Base-by-base conservation (phyloP, 1,284 basidiomycete genomes). In the Cryptococcus maquisensis region DNA sequence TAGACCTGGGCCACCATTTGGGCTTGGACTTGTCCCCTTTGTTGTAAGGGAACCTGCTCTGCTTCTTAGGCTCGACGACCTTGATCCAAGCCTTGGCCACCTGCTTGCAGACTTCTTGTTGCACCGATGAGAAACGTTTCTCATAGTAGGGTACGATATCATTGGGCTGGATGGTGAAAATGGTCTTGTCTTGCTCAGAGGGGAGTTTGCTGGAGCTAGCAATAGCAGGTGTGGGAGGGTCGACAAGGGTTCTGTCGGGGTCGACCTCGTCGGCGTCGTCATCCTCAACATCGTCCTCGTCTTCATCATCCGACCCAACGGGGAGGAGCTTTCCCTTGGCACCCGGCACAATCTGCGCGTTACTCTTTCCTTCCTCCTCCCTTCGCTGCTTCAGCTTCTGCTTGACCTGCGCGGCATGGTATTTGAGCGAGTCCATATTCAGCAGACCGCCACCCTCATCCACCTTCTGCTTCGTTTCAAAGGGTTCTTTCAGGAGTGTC, bases 21-120 rank as follows among this genome's bases (percentile, higher is more conserved):
- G 80, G 80, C 56, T 76, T 77, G 13, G 73, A 65, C 39, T 75
- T 75, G 49, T 81, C 80, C 21, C 80, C 80, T 54, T 77, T 76
- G 67, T 80, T 80, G 72, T 82, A 81, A 3, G 80, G 80, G 61
- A 68, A 78, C 42, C 77, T 75, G 51, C 72, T 78, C 67, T 80
- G 79, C 67, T 81, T 81, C 65, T 80, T 79, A 15, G 80, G 80
- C 65, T 82, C 80, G 59, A 81, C 78, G 47, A 80, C 71, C 65
- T 79, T 79, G 67, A 80, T 78, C 79, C 79, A 80, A 21, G 70
- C 77, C 65, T 81, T 81, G 57, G 79, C 79, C 35, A 82, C 73
- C 49, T 78, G 74, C 62, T 81, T 81, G 70, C 79, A 80, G 8
- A 77, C 77, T 38, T 71, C 73, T 65, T 81, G 80, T 59, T 79